Evolutionary conservation across 1,284 basidiomycete genomes (phyloP), one percentile per base, ranked within the genome.

Genomic region (Vanrija pseudolonga): DNA sequence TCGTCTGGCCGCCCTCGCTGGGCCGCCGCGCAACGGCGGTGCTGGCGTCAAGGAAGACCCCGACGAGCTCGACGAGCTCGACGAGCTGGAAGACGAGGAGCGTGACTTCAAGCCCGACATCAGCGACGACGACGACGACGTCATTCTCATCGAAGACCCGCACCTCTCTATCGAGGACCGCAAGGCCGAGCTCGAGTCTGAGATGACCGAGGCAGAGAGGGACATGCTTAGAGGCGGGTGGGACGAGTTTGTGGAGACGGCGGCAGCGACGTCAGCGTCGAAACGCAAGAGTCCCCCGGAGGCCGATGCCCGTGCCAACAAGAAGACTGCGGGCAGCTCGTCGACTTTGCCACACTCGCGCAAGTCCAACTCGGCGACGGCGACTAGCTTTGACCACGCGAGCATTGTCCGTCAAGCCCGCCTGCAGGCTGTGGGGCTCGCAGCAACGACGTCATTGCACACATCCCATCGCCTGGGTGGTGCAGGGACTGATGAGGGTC

Each of bases 121-220:
- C 32, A 32, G 14, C 12, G 59, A 60, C 23, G 47, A 48, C 15
- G 46, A 59, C 26, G 23, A 47, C 14, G 51, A 40, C 3, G 55
- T 56, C 0, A 32, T 36, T 22, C 55, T 59, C 28, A 48, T 63
- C 15, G 50, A 47, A 0, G 72, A 74, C 57, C 72, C 71, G 0
- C 67, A 68, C 43, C 52, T 68, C 1, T 47, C 56, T 0, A 38
- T 58, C 0, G 62, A 65, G 37, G 63, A 66, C 20, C 53, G 70
- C 12, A 63, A 55, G 44, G 57, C 44, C 26, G 65, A 73, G 51
- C 68, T 73, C 62, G 72, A 72, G 39, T 55, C 56, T 7, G 70
- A 72, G 40, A 69, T 71, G 71, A 55, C 60, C n/a, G 63, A 66
- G 2, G 61, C 62, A 12, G 72, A 73, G 56, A 32, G 14, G 12